Evolutionary conservation across 306 rosid genomes (phyloP).

Genomic region (Rubus idaeus): DNA sequence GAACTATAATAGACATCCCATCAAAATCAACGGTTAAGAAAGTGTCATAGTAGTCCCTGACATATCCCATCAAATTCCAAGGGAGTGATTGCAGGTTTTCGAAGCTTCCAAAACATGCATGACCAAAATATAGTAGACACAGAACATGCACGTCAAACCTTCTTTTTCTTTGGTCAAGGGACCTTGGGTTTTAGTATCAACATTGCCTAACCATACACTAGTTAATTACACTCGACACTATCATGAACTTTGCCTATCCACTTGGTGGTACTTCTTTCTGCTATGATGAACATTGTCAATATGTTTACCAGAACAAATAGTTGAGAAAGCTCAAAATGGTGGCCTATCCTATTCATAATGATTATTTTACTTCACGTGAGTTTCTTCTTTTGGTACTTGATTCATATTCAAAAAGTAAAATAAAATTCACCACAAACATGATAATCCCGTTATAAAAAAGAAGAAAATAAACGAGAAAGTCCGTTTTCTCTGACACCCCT

Average conservation of each 20-base stretch:
- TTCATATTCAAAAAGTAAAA: constrained; percentile 2
- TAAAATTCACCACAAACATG: constrained; percentile 19
- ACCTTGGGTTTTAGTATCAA: background rate
- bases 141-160: background rate
- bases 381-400: constrained; percentile 30
- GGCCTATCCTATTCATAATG: constrained; percentile 10
- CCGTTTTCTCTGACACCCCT: constrained; percentile 21
- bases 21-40: constrained; percentile 1
- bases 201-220: background rate
- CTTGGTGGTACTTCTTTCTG: no score
- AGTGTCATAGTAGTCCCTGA: constrained; percentile 13
- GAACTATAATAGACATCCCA: no score
- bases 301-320: background rate
- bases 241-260: no score
- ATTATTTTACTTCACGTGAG: constrained; percentile 44
- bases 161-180: background rate
- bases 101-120: constrained; percentile 42
- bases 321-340: constrained; percentile 4
- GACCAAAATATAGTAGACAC: background rate
- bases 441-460: constrained; percentile 11
- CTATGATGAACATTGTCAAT: background rate
- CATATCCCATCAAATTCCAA: background rate
- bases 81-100: constrained; percentile 39
- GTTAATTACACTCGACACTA: no score
- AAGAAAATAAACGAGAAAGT: constrained; percentile 5